Base-by-base conservation (phyloP, 2,329 filamentous ascomycete species). In the Incumbomyces lentus region DNA sequence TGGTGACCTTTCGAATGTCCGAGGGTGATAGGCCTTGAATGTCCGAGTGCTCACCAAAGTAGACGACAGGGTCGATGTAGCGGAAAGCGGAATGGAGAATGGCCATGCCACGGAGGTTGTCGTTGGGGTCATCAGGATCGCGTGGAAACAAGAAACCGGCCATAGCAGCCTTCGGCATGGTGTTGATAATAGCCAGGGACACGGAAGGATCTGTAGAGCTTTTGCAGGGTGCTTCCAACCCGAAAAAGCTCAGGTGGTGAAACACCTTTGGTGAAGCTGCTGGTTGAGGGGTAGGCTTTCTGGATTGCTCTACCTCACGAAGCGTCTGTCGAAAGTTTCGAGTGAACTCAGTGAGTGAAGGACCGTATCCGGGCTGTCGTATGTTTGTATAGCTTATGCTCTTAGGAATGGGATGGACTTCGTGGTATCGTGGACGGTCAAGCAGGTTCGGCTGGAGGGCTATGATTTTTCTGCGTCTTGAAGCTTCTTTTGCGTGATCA, bases 51-150 rank as follows among this genome's bases (percentile, higher is more conserved):
- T 34, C 17, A 10, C 33, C 42, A 30, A 26, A 10, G 33, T 36
- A 44, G 42, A 44, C 22, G 5, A 44, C 42, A n/a, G 42, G 42
- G 18, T 44, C 42, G 3, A 44, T 35, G 34, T 36, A 38, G 2
- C 7, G 10, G 13, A 36, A 44, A 12, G 42, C 42, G 2, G 35
- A n/a, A 6, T 36, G 13, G 18, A 44, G 13, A n/a, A 29, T 14
- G 16, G 22, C 17, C 13, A 8, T 16, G 11, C n/a, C 14, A 3
- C 34, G 30, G 12, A 37, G 32, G 18, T 30, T 36, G 13, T 6
- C 17, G 11, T 35, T n/a, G 16, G 30, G 11, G 8, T 8, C 34
- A 8, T 36, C n/a, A 5, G 7, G 6, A 11, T 35, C 33, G 13
- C 5, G 5, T 4, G 13, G 16, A n/a, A 17, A 35, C 33, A 35